Evolutionary conservation across 2,329 filamentous ascomycete genomes (phyloP).

Genomic region (Knufia fluminis): DNA sequence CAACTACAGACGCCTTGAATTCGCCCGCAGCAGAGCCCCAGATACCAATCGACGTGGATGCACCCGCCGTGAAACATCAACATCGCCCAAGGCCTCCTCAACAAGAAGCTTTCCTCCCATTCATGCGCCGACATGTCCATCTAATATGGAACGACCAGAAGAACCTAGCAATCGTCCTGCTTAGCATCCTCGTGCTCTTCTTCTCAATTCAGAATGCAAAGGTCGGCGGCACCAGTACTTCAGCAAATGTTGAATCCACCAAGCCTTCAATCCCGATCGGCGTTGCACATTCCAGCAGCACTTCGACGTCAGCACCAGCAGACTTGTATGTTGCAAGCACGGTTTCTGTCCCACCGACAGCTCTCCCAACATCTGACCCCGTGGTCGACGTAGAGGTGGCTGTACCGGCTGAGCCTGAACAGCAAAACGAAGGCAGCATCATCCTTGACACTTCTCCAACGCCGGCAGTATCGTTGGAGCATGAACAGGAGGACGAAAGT

Average conservation of each 20-base stretch:
- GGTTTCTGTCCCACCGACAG: background rate
- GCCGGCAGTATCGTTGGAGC: too few relatives aligned
- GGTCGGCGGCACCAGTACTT: background rate
- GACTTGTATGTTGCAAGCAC: background rate
- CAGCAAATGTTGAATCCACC: background rate
- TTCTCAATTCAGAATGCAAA: slow-evolving; percentile 24
- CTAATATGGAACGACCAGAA: slow-evolving; percentile 44
- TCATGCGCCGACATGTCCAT: slow-evolving; percentile 26
- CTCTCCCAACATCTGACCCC: background rate
- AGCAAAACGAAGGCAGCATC: background rate
- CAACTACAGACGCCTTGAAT: too few relatives aligned
- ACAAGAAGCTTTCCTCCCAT: background rate
- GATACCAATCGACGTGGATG: too few relatives aligned
- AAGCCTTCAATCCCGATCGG: background rate
- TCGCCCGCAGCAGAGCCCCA: too few relatives aligned
- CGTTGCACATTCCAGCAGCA: too few relatives aligned
- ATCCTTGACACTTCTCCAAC: too few relatives aligned
- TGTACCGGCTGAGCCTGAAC: background rate
- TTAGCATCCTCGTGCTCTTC: slow-evolving; percentile 37
- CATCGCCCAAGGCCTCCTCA: background rate
- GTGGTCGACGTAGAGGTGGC: background rate
- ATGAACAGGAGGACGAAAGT: too few relatives aligned
- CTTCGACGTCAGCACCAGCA: too few relatives aligned
- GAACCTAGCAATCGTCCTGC: slow-evolving; percentile 42
- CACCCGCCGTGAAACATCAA: background rate